Base-by-base conservation (phyloP, 306 rosid species). In the Dalbergia oliveri region DNA sequence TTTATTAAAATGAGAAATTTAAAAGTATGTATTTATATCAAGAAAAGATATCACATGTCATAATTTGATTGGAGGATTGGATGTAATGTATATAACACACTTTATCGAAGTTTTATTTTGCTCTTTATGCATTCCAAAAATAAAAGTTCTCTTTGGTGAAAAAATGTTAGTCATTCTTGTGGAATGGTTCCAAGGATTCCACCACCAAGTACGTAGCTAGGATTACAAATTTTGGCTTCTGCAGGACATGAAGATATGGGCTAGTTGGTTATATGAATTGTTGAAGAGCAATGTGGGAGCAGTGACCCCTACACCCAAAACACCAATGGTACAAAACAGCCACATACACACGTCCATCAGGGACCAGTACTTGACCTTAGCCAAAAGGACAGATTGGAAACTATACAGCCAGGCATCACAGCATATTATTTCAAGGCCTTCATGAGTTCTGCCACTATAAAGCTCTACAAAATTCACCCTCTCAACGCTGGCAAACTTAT, bases 401-500 rank as follows among this genome's bases (percentile, higher is more conserved):
- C 31, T 64, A 60, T 82, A 81, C 88, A 84, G 80, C 85, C 79
- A 81, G 62, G 76, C 84, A 80, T 73, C 76, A 61, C 78, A 60
- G 45, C 76, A 58, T 78, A 79, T 74, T 53, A 77, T 84, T 79
- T 79, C 81, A 74, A 84, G 84, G 43, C 75, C 84, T 80, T 76
- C 72, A 80, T 80, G 75, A 80, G 81, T 80, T 69, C 58, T 79
- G 79, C 59, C 16, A n/a, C 68, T 73, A 11, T 11, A 71, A 80
- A 56, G 66, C 43, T 66, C 18, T 76, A 85, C 88, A 85, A 19
- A 53, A 49, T 77, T 73, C 21, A 66, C 72, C 45, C 45, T 81
- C 83, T 81, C 85, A 72, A 72, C 69, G 83, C 85, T 85, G 85
- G 81, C 86, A 73, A 81, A 50, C 81, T 78, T 60, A 15, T 76